Percentiles rank a stretch among this genome's conserved stretches.
phyloP scores from a whole-genome alignment of 2,329 filamentous ascomycete genomes.

The Pseudogymnoascus sp. region DNA sequence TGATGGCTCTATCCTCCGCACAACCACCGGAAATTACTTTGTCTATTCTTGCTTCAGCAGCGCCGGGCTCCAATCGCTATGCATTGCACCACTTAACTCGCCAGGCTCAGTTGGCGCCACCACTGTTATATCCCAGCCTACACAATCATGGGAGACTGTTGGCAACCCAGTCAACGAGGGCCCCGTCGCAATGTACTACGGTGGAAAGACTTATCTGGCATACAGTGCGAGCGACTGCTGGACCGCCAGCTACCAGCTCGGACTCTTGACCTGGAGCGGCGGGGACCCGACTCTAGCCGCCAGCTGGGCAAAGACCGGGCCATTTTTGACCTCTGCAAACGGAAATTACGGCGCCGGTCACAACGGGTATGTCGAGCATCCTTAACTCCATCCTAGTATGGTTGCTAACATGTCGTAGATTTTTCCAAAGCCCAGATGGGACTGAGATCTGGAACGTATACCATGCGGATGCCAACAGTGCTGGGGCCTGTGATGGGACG shows the following conservation, averaged over 20 bases:
- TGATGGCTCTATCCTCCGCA: conserved; percentile 44
- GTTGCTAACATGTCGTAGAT: conserved; percentile 28
- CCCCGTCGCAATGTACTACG: conserved; percentile 43
- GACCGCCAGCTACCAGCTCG: conserved; percentile 45
- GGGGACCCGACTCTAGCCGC: conserved; percentile 34
- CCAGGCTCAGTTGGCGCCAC: conserved; percentile 37
- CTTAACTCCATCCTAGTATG: neutral
- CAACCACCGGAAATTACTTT: conserved; percentile 42
- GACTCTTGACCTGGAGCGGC: conserved; percentile 45
- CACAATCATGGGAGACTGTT: conserved; percentile 41
- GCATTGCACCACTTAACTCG: conserved; percentile 32
- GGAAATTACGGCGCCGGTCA: conserved; percentile 46
- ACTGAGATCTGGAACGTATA: conserved; percentile 47
- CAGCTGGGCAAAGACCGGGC: conserved; percentile 46
- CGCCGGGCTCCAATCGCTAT: conserved; percentile 33
- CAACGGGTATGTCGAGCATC: conserved; percentile 22
- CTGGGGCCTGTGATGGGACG: conserved; percentile 43
- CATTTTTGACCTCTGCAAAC: conserved; percentile 43
- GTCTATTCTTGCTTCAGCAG: conserved; percentile 44
- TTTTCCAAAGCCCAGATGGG: conserved; percentile 48
- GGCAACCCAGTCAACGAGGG: conserved; percentile 47
- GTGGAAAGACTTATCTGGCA: conserved; percentile 42
- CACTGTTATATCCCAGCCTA: conserved; percentile 42
- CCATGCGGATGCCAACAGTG: conserved; percentile 42
- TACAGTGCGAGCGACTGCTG: conserved; percentile 51